Conservation (phyloP, 148 eudicot species). For the Rhododendron molle region DNA sequence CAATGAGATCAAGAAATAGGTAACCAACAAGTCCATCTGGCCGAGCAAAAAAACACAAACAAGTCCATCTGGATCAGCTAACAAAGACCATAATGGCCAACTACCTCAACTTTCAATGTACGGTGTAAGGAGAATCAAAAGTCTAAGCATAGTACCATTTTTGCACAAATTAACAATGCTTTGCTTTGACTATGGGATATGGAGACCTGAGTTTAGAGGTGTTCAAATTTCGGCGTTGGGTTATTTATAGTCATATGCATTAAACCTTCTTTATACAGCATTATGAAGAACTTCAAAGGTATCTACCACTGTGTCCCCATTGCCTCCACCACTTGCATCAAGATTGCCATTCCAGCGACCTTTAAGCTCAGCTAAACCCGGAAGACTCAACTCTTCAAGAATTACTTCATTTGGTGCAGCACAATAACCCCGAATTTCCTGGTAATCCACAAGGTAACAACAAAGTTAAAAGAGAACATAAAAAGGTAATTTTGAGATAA, state of each 20-base stretch:
- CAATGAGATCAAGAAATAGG: not conserved
- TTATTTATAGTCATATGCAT: not conserved
- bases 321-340: conserved; percentile 99
- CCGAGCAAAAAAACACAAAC: not conserved
- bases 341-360: conserved; percentile 98
- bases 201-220: not conserved
- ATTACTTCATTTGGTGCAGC: conserved; percentile 64
- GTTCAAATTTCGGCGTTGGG: not conserved
- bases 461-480: not conserved
- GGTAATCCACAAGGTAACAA: conserved; percentile 5
- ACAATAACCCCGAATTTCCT: conserved; percentile 65
- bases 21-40: not conserved
- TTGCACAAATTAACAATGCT: not conserved
- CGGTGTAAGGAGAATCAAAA: not conserved
- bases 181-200: not conserved
- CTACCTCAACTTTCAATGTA: not conserved
- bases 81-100: not conserved
- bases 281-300: conserved; percentile 3
- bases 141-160: not conserved
- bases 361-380: conserved; percentile 94
- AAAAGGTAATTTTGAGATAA: not conserved
- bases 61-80: not conserved
- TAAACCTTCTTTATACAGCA: not conserved
- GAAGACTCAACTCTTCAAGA: conserved; percentile 82
- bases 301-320: conserved; percentile 95